Evolutionary conservation across 352 stramenopile genomes (phyloP).

Genomic region (Phytophthora sp.): DNA sequence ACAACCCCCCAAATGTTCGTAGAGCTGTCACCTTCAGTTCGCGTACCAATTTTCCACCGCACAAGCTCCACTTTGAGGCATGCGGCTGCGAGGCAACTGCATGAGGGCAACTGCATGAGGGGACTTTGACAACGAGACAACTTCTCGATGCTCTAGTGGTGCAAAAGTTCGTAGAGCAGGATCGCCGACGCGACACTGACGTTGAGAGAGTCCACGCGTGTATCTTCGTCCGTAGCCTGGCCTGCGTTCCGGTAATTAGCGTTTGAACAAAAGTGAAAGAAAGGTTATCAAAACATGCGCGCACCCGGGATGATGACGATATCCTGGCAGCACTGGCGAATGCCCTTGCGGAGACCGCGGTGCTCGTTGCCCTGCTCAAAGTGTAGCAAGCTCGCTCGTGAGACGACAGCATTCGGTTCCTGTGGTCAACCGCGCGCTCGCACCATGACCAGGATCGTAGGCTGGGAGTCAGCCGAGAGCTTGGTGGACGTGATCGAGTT

Average conservation of each 20-base stretch:
- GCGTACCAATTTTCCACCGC: conserved; percentile 48
- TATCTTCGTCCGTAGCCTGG: conserved; percentile 61
- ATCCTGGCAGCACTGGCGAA: conserved; percentile 75
- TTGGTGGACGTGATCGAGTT: conserved; percentile 72
- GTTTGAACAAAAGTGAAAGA: not conserved
- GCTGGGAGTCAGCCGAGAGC: conserved; percentile 43
- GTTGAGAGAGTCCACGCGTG: conserved; percentile 82
- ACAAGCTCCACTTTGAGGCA: conserved; percentile 44
- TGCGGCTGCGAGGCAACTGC: conserved; percentile 2
- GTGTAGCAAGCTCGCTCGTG: too few species aligned
- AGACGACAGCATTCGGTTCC: too few species aligned
- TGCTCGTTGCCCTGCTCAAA: conserved; percentile 74
- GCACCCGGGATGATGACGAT: conserved; percentile 77
- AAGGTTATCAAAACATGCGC: not conserved
- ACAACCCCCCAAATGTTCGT: conserved; percentile 23
- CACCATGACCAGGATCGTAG: conserved; percentile 88
- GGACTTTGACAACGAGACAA: not conserved
- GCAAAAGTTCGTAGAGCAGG: conserved; percentile 80
- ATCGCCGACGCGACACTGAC: conserved; percentile 80
- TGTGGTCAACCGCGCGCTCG: not conserved
- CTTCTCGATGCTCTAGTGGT: conserved; percentile 43
- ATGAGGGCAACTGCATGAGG: conserved; percentile 12
- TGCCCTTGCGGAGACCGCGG: conserved; percentile 70
- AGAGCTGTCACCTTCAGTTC: conserved; percentile 44
- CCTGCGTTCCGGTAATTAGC: conserved; percentile 26